Base-by-base conservation (phyloP, 768 basidiomycete genomes). In the Russula olivacea region DNA sequence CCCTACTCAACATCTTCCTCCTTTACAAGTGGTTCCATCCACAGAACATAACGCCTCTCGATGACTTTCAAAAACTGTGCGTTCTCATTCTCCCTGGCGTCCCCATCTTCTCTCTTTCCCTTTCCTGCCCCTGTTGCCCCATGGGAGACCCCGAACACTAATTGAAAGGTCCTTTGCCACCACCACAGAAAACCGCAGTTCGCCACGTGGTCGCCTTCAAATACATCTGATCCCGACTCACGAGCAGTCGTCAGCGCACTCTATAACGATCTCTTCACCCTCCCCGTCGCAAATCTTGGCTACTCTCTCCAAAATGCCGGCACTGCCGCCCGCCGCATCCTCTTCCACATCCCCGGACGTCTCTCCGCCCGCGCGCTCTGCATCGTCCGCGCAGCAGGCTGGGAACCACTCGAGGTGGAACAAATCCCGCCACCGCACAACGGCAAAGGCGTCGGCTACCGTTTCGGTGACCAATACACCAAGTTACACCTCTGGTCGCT, bases 401-500 rank as follows among this genome's bases (percentile, higher is more conserved):
- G 79, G 77, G 67, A 69, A 11, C 71, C 73, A 0, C 61, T 74
- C n/a, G 63, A 74, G 7, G 74, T 79, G 30, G 67, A 71, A 11
- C 71, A 69, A 21, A 77, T 79, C 50, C 67, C 73, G 2, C 79
- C 79, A 11, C 78, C 79, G 0, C 69, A 75, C 61, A 54, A 69
- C 41, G 77, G 77, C 52, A 59, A 67, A n/a, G 77, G 76, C 8
- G 68, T 77, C 32, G 66, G 74, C 66, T 50, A 63, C 40, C 74
- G 74, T 54, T 77, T 76, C 67, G 25, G 68, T 40, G 79, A 79
- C 67, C 75, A 78, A 57, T 79, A 77, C 72, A 78, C 79, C 11
- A 79, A 79, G 61, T 72, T 79, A 6, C 71, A 71, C 40, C 71
- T 79, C 7, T 80, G 79, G 79, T 69, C 68, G 48, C 68, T 79